Base-by-base conservation (phyloP, 2,329 filamentous ascomycete species). In the Diplodia sapinea region DNA sequence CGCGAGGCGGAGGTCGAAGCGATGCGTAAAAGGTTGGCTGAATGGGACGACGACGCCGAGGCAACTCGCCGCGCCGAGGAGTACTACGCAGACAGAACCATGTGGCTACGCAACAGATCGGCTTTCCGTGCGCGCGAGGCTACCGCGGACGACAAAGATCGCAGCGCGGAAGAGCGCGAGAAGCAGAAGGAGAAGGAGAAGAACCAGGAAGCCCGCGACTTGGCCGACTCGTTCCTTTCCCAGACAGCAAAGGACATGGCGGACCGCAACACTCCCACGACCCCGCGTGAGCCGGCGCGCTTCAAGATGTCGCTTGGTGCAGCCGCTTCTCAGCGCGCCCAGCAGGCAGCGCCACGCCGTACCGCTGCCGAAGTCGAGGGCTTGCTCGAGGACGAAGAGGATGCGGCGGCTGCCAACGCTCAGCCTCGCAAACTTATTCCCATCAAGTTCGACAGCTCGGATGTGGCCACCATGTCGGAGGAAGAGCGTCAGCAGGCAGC, bases 221-320 rank as follows among this genome's bases (percentile, higher is more conserved):
- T 94, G 87, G 94, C 94, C 11, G 93, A 97, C 78, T 91, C 91
- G 50, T 98, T 97, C 88, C 85, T 97, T 69, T 91, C 93, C 71
- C 87, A 89, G 69, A 92, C 96, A 76, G 92, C 91, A 0, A 87
- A 91, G 72, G 93, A 96, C 74, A 85, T 96, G 77, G 87, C 82
- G 67, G 66, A 64, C 26, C 59, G 57, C 36, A 55, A 75, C 26
- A 80, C 80, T 38, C 73, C 76, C n/a, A 76, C 79, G 67, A 78
- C 80, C 57, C 82, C 82, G 31, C 76, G 71, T 11, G 86, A 87
- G 67, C 92, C 91, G 3, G 89, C 92, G 74, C 89, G 90, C 29
- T 96, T 98, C 86, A 98, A 97, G 79, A 86, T 98, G 68, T 97
- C 93, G 1, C 89, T 98, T 31, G 94, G 94, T 65, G 93, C 93